Evolutionary conservation across 2,329 filamentous ascomycete species (phyloP).

Genomic region (Chaetomium sp.): DNA sequence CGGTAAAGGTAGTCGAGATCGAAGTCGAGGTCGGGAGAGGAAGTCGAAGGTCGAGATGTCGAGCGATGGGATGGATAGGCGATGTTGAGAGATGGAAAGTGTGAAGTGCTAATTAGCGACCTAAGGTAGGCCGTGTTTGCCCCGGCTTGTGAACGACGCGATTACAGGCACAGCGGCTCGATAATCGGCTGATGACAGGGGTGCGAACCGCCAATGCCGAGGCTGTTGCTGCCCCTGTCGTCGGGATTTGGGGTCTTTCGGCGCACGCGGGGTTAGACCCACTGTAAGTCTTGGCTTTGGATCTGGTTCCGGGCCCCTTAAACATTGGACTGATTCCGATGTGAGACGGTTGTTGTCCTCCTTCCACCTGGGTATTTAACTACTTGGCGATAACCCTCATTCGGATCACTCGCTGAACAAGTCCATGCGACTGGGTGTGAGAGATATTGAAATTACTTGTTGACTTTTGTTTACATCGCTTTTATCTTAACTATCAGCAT

Average conservation of each 20-base stretch:
- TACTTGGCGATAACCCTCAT: too few species aligned
- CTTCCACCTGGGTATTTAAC: too few species aligned
- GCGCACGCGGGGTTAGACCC: background rate
- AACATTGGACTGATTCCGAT: background rate
- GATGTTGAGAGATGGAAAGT: background rate
- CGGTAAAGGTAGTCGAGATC: background rate
- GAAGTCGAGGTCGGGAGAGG: background rate
- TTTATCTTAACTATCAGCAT: too few species aligned
- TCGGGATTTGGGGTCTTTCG: background rate
- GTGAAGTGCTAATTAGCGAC: too few species aligned
- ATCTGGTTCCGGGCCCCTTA: background rate
- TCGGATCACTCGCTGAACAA: too few species aligned
- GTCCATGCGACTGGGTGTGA: too few species aligned
- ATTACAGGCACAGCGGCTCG: conserved; percentile 1
- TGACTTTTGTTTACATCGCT: too few species aligned
- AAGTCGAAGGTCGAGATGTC: background rate
- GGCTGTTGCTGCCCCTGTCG: background rate
- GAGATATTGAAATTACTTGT: too few species aligned
- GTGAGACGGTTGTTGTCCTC: background rate
- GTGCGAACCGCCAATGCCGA: background rate
- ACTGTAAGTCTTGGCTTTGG: background rate
- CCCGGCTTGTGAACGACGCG: background rate
- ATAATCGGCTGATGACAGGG: background rate
- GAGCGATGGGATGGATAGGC: background rate
- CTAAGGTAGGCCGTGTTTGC: too few species aligned